These are phyloP conservation scores for Trichoderma simmonsii DNA, from an alignment of 2,329 filamentous ascomycete species.

Conservation along the genomic window DNA sequence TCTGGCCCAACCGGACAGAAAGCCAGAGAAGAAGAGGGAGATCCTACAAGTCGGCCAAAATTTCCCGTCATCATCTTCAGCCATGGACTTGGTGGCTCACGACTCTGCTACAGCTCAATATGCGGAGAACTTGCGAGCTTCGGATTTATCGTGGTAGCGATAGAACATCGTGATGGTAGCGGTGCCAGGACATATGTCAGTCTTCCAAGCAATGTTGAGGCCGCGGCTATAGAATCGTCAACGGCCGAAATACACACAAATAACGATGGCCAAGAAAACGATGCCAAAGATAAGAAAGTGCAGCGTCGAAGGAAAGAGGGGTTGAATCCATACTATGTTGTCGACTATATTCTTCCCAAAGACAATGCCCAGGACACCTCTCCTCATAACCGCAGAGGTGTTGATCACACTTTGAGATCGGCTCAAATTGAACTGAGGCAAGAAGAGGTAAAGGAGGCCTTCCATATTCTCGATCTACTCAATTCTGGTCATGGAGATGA, in stretches of 20 bases:
- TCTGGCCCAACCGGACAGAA: conserved; percentile 34
- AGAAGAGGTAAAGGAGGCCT: conserved; percentile 63
- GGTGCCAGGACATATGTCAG: conserved; percentile 61
- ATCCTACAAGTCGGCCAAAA: conserved; percentile 34
- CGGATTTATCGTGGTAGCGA: conserved; percentile 60
- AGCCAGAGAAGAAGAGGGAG: conserved; percentile 22
- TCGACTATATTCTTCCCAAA: conserved; percentile 64
- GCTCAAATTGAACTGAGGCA: conserved; percentile 62
- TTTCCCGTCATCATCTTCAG: conserved; percentile 66
- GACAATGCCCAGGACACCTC: conserved; percentile 48
- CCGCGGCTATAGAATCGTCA: conserved; percentile 30
- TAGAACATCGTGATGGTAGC: conserved; percentile 65
- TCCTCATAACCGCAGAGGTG: conserved; percentile 56
- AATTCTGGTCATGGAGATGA: conserved; percentile 51
- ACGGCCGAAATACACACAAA: conserved; percentile 27
- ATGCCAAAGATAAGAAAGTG: conserved; percentile 34
- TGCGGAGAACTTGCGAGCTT: conserved; percentile 66
- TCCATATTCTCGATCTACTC: conserved; percentile 53
- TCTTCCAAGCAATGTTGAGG: conserved; percentile 41
- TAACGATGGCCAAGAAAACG: conserved; percentile 22
- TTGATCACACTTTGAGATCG: conserved; percentile 56
- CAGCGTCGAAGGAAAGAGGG: conserved; percentile 27
- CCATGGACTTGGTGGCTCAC: conserved; percentile 62
- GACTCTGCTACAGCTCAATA: conserved; percentile 60
- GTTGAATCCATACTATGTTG: conserved; percentile 41